Evolutionary conservation across 495 filamentous ascomycete species (phyloP).

Genomic region (Neurospora sp.): DNA sequence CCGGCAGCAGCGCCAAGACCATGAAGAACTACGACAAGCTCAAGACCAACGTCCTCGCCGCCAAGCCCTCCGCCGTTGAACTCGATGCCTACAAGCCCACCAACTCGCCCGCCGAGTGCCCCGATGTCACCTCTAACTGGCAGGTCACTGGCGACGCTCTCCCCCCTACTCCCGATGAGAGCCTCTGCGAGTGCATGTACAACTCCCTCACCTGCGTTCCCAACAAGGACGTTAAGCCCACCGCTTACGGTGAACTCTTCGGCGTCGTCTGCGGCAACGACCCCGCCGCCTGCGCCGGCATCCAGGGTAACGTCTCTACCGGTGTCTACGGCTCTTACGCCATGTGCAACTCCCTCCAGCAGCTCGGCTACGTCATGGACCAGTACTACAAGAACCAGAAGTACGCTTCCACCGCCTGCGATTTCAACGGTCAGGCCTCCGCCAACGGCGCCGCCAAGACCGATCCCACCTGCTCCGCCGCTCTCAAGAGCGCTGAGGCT

Average conservation of each 20-base stretch:
- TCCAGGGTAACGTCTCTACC: slow-evolving; percentile 55
- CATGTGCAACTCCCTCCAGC: slow-evolving; percentile 71
- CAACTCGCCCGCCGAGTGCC: slow-evolving; percentile 64
- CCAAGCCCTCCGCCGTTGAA: slow-evolving; percentile 53
- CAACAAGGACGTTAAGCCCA: slow-evolving; percentile 29
- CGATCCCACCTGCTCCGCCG: slow-evolving; percentile 9
- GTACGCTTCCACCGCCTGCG: slow-evolving; percentile 50
- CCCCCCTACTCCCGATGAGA: slow-evolving; percentile 66
- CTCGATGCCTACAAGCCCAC: slow-evolving; percentile 63
- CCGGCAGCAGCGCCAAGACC: slow-evolving; percentile 45
- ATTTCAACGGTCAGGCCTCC: slow-evolving; percentile 47
- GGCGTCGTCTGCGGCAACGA: slow-evolving; percentile 56
- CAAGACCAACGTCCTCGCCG: slow-evolving; percentile 56
- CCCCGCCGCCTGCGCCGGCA: slow-evolving; percentile 49
- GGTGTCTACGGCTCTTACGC: slow-evolving; percentile 81
- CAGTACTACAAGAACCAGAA: slow-evolving; percentile 63
- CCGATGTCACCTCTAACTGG: slow-evolving; percentile 55
- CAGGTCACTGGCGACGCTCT: slow-evolving; percentile 51
- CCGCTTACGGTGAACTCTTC: slow-evolving; percentile 58
- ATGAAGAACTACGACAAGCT: slow-evolving; percentile 67
- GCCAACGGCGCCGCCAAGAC: slow-evolving; percentile 5
- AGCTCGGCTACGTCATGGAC: slow-evolving; percentile 75
- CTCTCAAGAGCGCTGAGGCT: slow-evolving; percentile 18
- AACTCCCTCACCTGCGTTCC: slow-evolving; percentile 60
- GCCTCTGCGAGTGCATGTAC: slow-evolving; percentile 77